Evolutionary conservation across 495 filamentous ascomycete species (phyloP).

Genomic region (Stereocaulon alpinum): DNA sequence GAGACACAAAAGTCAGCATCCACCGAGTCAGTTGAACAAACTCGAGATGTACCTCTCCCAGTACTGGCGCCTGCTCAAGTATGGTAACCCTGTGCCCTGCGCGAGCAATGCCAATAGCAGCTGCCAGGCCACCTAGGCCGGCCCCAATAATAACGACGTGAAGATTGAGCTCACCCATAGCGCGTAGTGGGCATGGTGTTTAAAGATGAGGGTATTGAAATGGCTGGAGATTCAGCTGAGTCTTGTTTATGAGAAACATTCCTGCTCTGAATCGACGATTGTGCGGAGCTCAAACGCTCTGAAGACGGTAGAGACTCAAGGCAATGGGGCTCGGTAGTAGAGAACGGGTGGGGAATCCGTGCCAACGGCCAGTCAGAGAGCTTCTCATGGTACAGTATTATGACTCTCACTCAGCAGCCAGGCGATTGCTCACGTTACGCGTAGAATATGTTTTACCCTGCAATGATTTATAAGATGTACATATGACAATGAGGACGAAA

Average conservation of each 20-base stretch:
- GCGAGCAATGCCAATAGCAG: constrained; percentile 36
- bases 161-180: constrained; percentile 17
- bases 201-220: neutral
- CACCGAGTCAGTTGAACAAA: neutral
- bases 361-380: neutral
- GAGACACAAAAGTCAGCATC: constrained; percentile 1
- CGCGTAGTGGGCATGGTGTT: neutral
- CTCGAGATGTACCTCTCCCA: constrained; percentile 35
- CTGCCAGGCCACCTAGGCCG: constrained; percentile 41
- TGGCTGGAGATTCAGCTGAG: neutral
- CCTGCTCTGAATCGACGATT: constrained; percentile 1
- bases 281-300: constrained; percentile 9
- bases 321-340: constrained; percentile 12
- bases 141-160: constrained; percentile 40
- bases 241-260: neutral
- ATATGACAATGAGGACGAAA: no score
- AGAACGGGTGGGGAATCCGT: constrained; percentile 3
- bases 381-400: neutral
- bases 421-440: neutral
- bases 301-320: constrained; percentile 4
- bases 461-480: no score
- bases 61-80: constrained; percentile 34
- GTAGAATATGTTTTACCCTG: no score
- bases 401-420: neutral
- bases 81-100: constrained; percentile 38